Conservation (phyloP, 495 filamentous ascomycete genomes). For the Penicillium pulvis region DNA sequence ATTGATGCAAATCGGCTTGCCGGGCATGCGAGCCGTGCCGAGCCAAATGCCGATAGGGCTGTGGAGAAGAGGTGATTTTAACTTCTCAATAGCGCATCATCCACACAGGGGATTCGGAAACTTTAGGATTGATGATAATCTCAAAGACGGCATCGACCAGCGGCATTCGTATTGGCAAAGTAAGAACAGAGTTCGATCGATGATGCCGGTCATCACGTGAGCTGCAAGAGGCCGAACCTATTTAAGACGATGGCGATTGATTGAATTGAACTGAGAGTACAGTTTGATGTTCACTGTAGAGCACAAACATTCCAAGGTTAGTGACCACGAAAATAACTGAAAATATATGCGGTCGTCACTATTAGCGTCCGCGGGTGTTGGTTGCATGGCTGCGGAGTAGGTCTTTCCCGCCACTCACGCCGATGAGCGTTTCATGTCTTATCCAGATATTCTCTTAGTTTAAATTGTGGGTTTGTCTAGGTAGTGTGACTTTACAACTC, state of each 20-base stretch:
- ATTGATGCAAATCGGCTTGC: constrained; percentile 31
- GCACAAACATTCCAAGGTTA: too few species aligned
- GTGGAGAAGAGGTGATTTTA: background rate
- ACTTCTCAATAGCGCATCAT: constrained; percentile 1
- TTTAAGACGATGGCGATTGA: background rate
- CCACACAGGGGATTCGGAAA: background rate
- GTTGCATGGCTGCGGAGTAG: constrained; percentile 1
- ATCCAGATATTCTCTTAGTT: background rate
- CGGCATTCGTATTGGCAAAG: background rate
- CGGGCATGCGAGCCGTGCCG: constrained; percentile 31
- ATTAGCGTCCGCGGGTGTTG: background rate
- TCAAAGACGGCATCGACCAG: background rate
- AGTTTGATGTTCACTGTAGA: background rate
- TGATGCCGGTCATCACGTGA: background rate
- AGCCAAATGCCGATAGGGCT: constrained; percentile 31
- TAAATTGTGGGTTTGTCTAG: too few species aligned
- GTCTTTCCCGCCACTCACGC: constrained; percentile 5
- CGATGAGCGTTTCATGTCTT: constrained; percentile 2
- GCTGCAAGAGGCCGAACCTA: background rate
- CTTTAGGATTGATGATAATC: background rate
- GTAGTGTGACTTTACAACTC: too few species aligned
- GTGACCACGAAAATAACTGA: too few species aligned
- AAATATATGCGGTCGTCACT: background rate
- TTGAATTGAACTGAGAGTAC: background rate
- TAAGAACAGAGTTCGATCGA: constrained; percentile 1